Percentiles rank a stretch among this genome's conserved stretches.
Evolutionary conservation across 2,329 filamentous ascomycete genomes (phyloP).

Genomic region (Tolypocladium pustulatum): DNA sequence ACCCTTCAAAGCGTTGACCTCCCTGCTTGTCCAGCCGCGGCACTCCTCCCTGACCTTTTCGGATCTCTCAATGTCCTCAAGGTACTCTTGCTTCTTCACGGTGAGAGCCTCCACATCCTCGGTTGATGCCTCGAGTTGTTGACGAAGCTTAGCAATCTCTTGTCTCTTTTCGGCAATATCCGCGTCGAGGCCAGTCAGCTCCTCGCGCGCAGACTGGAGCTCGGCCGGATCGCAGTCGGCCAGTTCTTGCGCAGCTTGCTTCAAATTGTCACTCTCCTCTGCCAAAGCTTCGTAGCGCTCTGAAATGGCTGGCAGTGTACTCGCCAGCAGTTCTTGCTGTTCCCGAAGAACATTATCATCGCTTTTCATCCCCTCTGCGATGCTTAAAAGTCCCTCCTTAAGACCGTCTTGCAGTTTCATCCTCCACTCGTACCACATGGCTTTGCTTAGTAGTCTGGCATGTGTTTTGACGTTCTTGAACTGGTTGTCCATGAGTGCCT

Average conservation of each 20-base stretch:
- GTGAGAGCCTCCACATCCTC: slow-evolving; percentile 49
- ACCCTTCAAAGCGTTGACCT: slow-evolving; percentile 74
- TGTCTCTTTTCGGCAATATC: slow-evolving; percentile 61
- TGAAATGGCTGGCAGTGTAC: slow-evolving; percentile 54
- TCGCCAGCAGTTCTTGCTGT: slow-evolving; percentile 58
- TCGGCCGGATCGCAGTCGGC: slow-evolving; percentile 74
- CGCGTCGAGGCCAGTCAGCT: slow-evolving; percentile 52
- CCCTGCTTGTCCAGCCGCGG: slow-evolving; percentile 75
- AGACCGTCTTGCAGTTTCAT: slow-evolving; percentile 77
- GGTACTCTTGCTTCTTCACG: slow-evolving; percentile 57
- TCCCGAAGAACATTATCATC: slow-evolving; percentile 59
- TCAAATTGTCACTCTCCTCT: slow-evolving; percentile 54
- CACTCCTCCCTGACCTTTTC: slow-evolving; percentile 80
- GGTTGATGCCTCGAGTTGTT: slow-evolving; percentile 58
- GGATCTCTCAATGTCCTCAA: slow-evolving; percentile 68
- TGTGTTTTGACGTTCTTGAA: slow-evolving; percentile 97
- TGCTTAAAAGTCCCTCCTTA: slow-evolving; percentile 67
- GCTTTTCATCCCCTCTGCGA: slow-evolving; percentile 62
- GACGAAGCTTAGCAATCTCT: slow-evolving; percentile 55
- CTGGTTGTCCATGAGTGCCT: slow-evolving; percentile 83
- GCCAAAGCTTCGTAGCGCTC: slow-evolving; percentile 52
- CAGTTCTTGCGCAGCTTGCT: slow-evolving; percentile 62
- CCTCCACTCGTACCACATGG: slow-evolving; percentile 97
- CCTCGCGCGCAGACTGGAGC: slow-evolving; percentile 60
- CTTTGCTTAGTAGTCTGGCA: slow-evolving; percentile 80